These are phyloP conservation scores for Teratosphaeria pseudoeucalypti DNA, from an alignment of 2,329 filamentous ascomycete genomes.

Conservation along the genomic window DNA sequence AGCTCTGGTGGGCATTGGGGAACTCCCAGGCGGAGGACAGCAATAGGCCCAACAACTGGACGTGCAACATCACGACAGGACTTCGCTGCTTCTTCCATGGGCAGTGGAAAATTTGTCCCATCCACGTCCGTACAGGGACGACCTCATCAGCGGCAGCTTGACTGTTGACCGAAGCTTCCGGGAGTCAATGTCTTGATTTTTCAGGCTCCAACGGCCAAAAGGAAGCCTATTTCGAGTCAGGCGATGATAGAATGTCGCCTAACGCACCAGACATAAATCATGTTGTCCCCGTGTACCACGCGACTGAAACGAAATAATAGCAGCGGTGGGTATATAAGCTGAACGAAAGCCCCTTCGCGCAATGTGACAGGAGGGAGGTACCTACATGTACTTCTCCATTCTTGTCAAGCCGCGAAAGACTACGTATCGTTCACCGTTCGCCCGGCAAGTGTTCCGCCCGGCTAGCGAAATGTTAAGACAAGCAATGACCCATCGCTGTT, in stretches of 20 bases:
- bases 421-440: neutral
- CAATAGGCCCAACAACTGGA: too few relatives aligned
- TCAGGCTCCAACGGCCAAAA: neutral
- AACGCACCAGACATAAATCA: neutral
- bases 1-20: too few relatives aligned
- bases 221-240: neutral
- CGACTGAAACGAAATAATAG: too few relatives aligned
- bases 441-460: neutral
- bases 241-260: neutral
- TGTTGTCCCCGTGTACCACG: neutral
- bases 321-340: neutral
- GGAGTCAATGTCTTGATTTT: neutral
- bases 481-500: too few relatives aligned
- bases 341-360: neutral
- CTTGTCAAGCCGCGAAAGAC: neutral
- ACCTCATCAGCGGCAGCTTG: too few relatives aligned
- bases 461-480: neutral
- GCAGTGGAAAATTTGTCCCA: too few relatives aligned
- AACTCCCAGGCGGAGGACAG: too few relatives aligned
- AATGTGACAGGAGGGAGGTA: neutral
- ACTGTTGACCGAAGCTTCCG: neutral
- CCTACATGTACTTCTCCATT: neutral
- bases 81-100: too few relatives aligned
- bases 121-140: too few relatives aligned
- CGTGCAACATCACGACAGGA: too few relatives aligned